Base-by-base conservation (phyloP, 768 basidiomycete species). In the Phanerochaete carnosa region DNA sequence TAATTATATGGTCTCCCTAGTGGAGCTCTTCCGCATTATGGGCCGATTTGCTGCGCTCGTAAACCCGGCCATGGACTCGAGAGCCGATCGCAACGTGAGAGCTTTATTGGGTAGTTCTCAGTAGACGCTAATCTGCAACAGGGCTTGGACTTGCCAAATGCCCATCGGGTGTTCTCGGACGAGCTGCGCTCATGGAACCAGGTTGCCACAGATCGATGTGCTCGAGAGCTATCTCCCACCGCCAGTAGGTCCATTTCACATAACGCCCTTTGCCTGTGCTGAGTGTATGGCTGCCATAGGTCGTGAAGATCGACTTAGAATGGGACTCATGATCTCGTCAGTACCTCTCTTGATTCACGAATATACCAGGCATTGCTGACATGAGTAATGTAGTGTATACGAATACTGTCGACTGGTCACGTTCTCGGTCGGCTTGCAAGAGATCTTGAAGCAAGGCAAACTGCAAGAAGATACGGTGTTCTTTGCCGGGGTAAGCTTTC, bases 381-480 rank as follows among this genome's bases (percentile, higher is more conserved):
- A 45, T 52, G 12, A 33, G 56, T 51, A 6, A 26, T 26, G 1
- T 46, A 53, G 59, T 23, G 50, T 53, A 13, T 66, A 59, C 56
- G 60, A 68, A 50, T 65, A 63, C 56, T 67, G 64, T 50, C 80
- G 83, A 37, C 70, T 88, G 37, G 84, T 84, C 30, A 81, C 86
- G 13, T 79, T 84, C 49, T 78, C 83, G 13, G 75, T 76, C 46
- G 84, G 79, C 0, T 83, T 88, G 66, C 82, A 85, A 65, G 73
- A 79, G 49, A 75, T 45, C 72, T 74, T 46, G 77, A 76, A 64
- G 62, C 72, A 53, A 73, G 78, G 23, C 39, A 72, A 84, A 33
- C 70, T 84, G 45, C 65, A 70, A 45, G 63, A 67, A 49, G 72
- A 72, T 30, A 62, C 37, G 39, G 54, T 65, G 22, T 64, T 69